phyloP scores from a whole-genome alignment of 805 yeast species.

The Suhomyces pyralidae region DNA sequence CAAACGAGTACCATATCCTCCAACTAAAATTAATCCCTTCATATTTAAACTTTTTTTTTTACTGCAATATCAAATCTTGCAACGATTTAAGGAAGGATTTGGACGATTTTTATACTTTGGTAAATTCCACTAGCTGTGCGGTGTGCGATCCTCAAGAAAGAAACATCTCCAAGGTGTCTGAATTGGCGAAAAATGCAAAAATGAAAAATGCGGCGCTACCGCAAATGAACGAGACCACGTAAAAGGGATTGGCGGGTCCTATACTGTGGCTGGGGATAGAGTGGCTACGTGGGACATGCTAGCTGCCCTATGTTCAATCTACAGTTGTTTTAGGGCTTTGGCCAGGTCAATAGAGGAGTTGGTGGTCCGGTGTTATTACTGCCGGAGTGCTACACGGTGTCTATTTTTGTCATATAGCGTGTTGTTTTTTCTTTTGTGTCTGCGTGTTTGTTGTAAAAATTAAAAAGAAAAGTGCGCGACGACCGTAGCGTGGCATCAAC shows the following conservation, averaged over 20 bases:
- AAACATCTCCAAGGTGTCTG: neutral
- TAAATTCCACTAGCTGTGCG: neutral
- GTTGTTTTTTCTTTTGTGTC: neutral
- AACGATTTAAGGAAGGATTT: neutral
- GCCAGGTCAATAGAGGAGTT: neutral
- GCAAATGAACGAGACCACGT: neutral
- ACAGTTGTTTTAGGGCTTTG: neutral
- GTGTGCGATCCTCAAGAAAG: neutral
- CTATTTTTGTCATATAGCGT: neutral
- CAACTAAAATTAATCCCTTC: constrained; percentile 98
- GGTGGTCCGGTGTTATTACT: neutral
- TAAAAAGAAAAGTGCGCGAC: neutral
- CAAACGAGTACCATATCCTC: constrained; percentile 99
- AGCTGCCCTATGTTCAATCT: neutral
- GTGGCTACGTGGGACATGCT: neutral
- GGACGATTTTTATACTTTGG: neutral
- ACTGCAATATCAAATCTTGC: neutral
- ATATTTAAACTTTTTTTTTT: constrained; percentile 33
- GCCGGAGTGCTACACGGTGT: neutral
- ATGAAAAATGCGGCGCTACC: neutral
- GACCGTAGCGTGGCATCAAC: neutral
- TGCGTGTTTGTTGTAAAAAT: neutral
- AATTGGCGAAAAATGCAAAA: neutral
- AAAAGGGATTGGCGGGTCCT: neutral
- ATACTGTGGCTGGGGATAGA: neutral